Percentiles rank a stretch among this genome's conserved stretches.
Conservation (phyloP, 2,329 filamentous ascomycete species). For the Aciculosporium take region DNA sequence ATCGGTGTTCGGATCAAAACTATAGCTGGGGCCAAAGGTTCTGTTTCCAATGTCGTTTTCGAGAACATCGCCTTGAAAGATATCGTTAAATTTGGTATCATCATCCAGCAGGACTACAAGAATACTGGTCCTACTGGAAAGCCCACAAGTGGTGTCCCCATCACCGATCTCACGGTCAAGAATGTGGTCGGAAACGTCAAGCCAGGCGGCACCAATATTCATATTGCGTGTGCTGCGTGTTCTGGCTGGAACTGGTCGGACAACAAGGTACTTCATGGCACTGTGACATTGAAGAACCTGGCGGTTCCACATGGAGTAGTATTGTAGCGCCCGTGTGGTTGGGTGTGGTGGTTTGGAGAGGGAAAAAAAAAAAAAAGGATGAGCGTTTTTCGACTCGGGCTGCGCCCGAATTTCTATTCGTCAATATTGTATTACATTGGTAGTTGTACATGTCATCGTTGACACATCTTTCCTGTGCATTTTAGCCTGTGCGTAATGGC, state of each 20-base stretch:
- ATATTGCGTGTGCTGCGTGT: background rate
- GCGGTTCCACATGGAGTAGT: background rate
- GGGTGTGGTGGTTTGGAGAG: too few relatives aligned
- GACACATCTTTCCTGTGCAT: background rate
- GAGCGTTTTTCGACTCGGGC: background rate
- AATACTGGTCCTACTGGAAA: conserved; percentile 31
- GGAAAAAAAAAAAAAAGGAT: too few relatives aligned
- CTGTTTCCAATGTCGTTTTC: background rate
- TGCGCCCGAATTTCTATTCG: background rate
- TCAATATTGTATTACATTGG: background rate
- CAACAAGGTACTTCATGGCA: background rate
- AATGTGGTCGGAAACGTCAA: conserved; percentile 3
- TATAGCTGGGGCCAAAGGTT: background rate
- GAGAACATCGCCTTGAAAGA: conserved; percentile 9
- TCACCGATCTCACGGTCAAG: conserved; percentile 32
- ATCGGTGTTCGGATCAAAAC: conserved; percentile 2
- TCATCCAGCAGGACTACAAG: conserved; percentile 31
- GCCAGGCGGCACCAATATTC: background rate
- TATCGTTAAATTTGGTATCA: conserved; percentile 26
- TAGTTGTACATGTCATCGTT: background rate
- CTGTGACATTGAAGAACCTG: background rate
- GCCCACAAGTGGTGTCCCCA: conserved; percentile 36
- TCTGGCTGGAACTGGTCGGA: background rate
- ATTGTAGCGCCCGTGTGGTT: too few relatives aligned
- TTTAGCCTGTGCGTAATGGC: background rate